Base-by-base conservation (phyloP, 2,329 filamentous ascomycete species). In the Beauveria bassiana region DNA sequence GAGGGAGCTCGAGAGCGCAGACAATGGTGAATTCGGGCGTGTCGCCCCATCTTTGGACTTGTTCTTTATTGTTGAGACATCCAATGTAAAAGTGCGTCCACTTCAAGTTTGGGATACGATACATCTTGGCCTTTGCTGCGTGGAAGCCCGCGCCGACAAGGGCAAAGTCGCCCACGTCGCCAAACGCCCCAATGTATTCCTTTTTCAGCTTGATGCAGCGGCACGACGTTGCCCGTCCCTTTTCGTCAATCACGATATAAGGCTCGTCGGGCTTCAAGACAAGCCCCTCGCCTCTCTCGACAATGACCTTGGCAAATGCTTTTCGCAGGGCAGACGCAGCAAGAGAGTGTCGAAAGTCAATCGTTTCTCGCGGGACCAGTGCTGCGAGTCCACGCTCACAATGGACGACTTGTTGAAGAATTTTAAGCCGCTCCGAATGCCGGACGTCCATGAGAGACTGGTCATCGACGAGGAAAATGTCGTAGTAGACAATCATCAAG, bases 41-140 rank as follows among this genome's bases (percentile, higher is more conserved):
- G 3, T 74, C 76, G 2, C 75, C 72, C 65, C 76, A 81, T 7
- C 81, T 76, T 31, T 77, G 70, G 0, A 87, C 82, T 16, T 82
- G 79, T 6, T 82, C 77, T 66, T 84, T 86, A 67, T 95, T 95
- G 24, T 82, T 77, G 9, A 93, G 76, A 70, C 91, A 96, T 1
- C 86, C 92, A 18, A 96, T 74, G 68, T 89, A 87, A 68, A 96
- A 96, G 56, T 90, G 85, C 3, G 90, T 96, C 87, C 88, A 96
- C 59, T 81, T 80, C 49, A 90, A 69, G 20, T 79, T 78, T 6
- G 77, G 76, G 3, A 87, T 72, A 5, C 76, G 73, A 53, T 84
- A 81, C 8, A 79, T 76, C 51, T 78, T 79, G 8, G 87, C 88
- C 64, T 85, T 83, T 55, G 79, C 76, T 3, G 87, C 75, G 65